Base-by-base conservation (phyloP, 805 yeast species). In the Blastobotrys attinorum region DNA sequence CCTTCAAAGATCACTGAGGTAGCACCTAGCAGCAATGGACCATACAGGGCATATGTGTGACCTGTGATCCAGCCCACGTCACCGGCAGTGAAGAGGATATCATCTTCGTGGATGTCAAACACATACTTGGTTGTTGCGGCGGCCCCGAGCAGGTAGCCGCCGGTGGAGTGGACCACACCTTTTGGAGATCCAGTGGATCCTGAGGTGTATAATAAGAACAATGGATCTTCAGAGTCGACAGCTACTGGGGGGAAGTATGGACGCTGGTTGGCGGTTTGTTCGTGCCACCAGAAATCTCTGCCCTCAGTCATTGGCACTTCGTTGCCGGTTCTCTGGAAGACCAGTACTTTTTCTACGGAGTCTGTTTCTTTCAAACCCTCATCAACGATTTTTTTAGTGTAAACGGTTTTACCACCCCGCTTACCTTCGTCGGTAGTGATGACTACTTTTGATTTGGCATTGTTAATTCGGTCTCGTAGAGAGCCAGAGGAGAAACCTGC, bases 41-140 rank as follows among this genome's bases (percentile, higher is more conserved):
- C 97, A 60, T 92, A 92, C 38, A 90, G 76, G 36, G 87, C 95
- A 62, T 90, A 92, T 7, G 97, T 84, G 66, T 92, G 98, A 55
- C 97, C 97, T 15, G 98, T 92, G 63, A 92, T 92, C 97, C 98
- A 92, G 62, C 98, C 97, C 45, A 92, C 87, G 63, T 92, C 97
- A 61, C 97, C 97, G 32, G 97, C 97, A 34, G 97, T 90, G 72
- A 92, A 90, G 49, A 90, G 67, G 36, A 83, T 73, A 65, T 92
- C 97, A 49, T 82, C 83, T 47, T 79, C 79, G 61, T 87, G 96
- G 39, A 92, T 79, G 64, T 94, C 97, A 64, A 92, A 90, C 38
- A 88, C 88, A 67, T 89, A 90, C 68, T 81, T 84, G 39, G 96
- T 84, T 42, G 97, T 85, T 63, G 89, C 70, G 44, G 87, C 78